Evolutionary conservation across 331 rosid species (phyloP), one percentile per base, ranked within the genome.

Genomic region (Arachis monticola): DNA sequence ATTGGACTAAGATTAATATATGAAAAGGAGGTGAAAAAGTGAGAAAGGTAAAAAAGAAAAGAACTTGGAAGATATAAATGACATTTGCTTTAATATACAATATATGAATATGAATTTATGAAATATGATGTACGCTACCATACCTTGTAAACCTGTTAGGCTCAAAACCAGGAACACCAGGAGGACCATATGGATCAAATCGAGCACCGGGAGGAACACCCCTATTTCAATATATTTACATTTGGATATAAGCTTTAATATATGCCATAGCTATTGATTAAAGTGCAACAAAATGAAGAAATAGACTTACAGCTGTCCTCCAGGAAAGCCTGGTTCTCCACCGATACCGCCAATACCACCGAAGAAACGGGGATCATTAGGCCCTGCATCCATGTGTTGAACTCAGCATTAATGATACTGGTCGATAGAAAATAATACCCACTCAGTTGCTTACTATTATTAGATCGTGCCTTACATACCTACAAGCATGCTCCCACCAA

Each of bases 171-270:
- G 97, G 97, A 72, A 90, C 72, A 46, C 85, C 95, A 57, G 98
- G 93, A 44, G 97, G 98, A 32, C 97, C 98, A 70, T 68, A 81
- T 4, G 96, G 97, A 93, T 93, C 98, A 79, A 87, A 90, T 73
- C 96, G 93, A 82, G 92, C 89, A 80, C 97, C 95, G 0, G 95
- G 97, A 52, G 97, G 98, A 42, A 87, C 85, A 63, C 87, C 92
- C 81, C 97, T 89, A 83, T 84, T 77, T 10, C 76, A 50, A 62
- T 30, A 69, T 13, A 79, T 52, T 64, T 2, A 64, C 68, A 59
- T 17, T 47, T 41, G 64, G 41, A 48, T 45, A 65, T 60, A 32
- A 46, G 59, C 60, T 12, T 59, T 7, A 32, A 50, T 64, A 64
- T 14, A 65, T 8, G 55, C 61, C 30, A 57, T 5, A 40, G 4